Evolutionary conservation across 306 rosid genomes (phyloP), one percentile per base, ranked within the genome.

Genomic region (Delonix regia): DNA sequence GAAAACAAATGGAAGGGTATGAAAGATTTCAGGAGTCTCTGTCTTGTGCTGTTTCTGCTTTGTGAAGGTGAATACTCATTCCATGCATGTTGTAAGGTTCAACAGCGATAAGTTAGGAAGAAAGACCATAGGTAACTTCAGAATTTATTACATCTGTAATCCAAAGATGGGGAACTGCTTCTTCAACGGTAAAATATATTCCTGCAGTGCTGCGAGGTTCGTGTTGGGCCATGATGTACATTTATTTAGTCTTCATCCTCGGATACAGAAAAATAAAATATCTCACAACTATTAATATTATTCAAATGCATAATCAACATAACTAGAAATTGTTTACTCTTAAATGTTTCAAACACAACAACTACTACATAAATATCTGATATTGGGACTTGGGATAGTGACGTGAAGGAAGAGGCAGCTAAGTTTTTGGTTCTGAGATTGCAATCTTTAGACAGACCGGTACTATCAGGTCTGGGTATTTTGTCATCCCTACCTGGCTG

Each of bases 1-100:
- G 27, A 30, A 25, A 3, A 45, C n/a, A 74, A 18, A 47, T 52
- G 15, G 63, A 28, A 57, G 75, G 57, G 75, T 5, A 60, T 39
- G 74, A 49, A 41, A 30, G 55, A 15, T 62, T 77, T 34, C 73
- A 74, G 30, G 47, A 56, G 52, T 47, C 6, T 76, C 57, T 73
- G 56, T 9, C 63, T 77, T 53, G 67, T 63, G 76, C 63, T 76
- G 78, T 19, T 71, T 83, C 15, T 71, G 38, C 30, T 73, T 74
- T 73, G 3, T 36, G 39, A n/a, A 22, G 34, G 65, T 24, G 33
- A 36, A 70, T 44, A 34, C 72, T 74, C 69, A 60, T 15, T 47
- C 42, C 47, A 16, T 55, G 16, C 8, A 3, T 16, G 59, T 22
- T 0, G n/a, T 44, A 22, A 66, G 34, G 72, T 11, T 68, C 39